Evolutionary conservation across 1,139 yeast species (phyloP), one percentile per base, ranked within the genome.

Genomic region (Suhomyces taliae): DNA sequence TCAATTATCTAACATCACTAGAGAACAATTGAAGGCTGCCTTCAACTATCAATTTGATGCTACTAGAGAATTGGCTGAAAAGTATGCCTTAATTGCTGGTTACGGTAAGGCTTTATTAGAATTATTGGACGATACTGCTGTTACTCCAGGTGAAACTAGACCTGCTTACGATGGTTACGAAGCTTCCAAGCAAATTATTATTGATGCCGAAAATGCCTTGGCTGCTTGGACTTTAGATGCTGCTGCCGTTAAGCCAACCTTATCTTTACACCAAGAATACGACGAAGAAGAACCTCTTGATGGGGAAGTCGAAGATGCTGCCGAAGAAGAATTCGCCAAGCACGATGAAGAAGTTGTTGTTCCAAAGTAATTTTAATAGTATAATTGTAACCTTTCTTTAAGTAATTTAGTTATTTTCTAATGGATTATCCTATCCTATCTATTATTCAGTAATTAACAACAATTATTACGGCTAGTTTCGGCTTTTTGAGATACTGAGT

Each of bases 81-180:
- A 93, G 78, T 79, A 88, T 61, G 98, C 98, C 45, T 79, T 93
- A 66, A 90, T 93, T 75, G 97, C 98, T 59, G 97, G 97, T 60
- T 93, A 93, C 80, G 98, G 99, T 74, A 93, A 91, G 81, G 97
- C 97, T 43, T 77, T 93, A 55, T 82, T 93, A 67, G 98, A 93
- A 78, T 83, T 93, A 68, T 82, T 93, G 67, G 98, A 93, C 69
- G 98, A 91, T 71, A 77, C 95, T 58, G 95, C 98, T 53, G 97
- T 93, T 57, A 91, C 98, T 56, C 99, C 99, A 56, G 99, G 99
- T 77, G 99, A 93, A 79, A 89, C 97, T 53, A 90, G 98, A 78
- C 95, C 97, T 38, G 95, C 96, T 53, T 93, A 93, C 72, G 98
- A 93, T 66, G 98, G 99, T 59, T 91, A 90, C 72, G 98, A 93